Conservation (phyloP, 495 filamentous ascomycete species). For the Penicillium macrosclerotiorum region DNA sequence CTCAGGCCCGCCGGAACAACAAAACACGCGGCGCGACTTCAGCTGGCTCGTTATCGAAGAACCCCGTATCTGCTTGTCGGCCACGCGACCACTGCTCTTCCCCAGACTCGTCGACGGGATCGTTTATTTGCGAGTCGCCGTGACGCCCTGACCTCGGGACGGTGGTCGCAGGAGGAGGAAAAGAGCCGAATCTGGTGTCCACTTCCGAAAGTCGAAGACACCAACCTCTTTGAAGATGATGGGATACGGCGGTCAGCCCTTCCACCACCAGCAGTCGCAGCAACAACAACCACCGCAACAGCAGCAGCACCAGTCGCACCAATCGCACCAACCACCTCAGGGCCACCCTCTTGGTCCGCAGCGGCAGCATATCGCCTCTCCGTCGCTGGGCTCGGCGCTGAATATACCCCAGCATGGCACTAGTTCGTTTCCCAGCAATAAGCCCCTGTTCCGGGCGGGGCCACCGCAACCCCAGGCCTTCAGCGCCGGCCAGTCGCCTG, state of each 20-base stretch:
- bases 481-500: conserved; percentile 30
- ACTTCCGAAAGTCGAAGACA: conserved; percentile 10
- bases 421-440: conserved; percentile 26
- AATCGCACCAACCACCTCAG: conserved; percentile 20
- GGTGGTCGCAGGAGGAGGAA: conserved; percentile 17
- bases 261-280: conserved; percentile 29
- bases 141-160: background rate
- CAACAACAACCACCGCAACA: conserved; percentile 29
- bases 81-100: conserved; percentile 4
- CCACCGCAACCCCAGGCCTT: conserved; percentile 34
- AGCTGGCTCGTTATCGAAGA: conserved; percentile 13
- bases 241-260: conserved; percentile 35
- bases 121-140: no score
- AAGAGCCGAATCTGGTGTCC: background rate
- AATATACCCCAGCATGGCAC: conserved; percentile 30
- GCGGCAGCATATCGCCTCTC: conserved; percentile 33
- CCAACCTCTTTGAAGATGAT: conserved; percentile 26
- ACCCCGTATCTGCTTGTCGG: conserved; percentile 2
- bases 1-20: conserved; percentile 25
- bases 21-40: conserved; percentile 32
- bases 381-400: conserved; percentile 28
- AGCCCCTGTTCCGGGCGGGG: conserved; percentile 26
- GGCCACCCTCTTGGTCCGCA: conserved; percentile 15
- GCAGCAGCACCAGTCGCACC: conserved; percentile 24
- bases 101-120: conserved; percentile 4